Evolutionary conservation across 2,329 filamentous ascomycete species (phyloP).

Genomic region (Botrytis paeoniae): DNA sequence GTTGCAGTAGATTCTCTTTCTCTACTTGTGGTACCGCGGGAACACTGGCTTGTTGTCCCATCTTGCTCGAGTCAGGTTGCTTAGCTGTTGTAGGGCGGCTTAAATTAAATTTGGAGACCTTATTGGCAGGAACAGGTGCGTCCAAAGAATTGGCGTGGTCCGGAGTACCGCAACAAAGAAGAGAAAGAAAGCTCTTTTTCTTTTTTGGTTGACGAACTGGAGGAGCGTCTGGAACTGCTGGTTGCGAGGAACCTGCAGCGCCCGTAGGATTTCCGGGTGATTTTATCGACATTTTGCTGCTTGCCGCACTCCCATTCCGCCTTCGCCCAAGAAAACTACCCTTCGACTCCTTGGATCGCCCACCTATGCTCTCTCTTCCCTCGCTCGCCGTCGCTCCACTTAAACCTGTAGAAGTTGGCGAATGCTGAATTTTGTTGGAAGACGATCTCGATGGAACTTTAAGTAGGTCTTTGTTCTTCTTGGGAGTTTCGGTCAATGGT

Average conservation of each 20-base stretch:
- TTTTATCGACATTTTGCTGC: slow-evolving; percentile 56
- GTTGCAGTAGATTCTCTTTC: slow-evolving; percentile 32
- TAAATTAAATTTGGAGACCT: slow-evolving; percentile 41
- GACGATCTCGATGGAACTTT: slow-evolving; percentile 61
- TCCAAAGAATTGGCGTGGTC: slow-evolving; percentile 42
- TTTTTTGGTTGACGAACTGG: slow-evolving; percentile 36
- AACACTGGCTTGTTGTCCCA: slow-evolving; percentile 24
- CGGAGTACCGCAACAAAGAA: slow-evolving; percentile 49
- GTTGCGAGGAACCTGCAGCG: slow-evolving; percentile 38
- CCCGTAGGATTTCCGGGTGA: slow-evolving; percentile 41
- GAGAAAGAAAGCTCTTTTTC: slow-evolving; percentile 46
- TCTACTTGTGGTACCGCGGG: slow-evolving; percentile 27
- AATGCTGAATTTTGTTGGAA: slow-evolving; percentile 58
- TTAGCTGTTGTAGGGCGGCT: slow-evolving; percentile 36
- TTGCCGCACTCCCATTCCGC: slow-evolving; percentile 66
- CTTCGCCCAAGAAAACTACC: slow-evolving; percentile 60
- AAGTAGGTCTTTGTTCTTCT: slow-evolving; percentile 51
- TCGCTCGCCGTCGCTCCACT: slow-evolving; percentile 59
- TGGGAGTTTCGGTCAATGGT: slow-evolving; percentile 30
- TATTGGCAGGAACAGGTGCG: slow-evolving; percentile 45
- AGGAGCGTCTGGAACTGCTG: slow-evolving; percentile 34
- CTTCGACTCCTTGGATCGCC: slow-evolving; percentile 63
- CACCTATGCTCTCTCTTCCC: slow-evolving; percentile 59
- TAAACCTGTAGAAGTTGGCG: slow-evolving; percentile 56
- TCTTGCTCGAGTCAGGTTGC: slow-evolving; percentile 31